Evolutionary conservation across 1,139 yeast species (phyloP).

Genomic region (Blastobotrys apis): DNA sequence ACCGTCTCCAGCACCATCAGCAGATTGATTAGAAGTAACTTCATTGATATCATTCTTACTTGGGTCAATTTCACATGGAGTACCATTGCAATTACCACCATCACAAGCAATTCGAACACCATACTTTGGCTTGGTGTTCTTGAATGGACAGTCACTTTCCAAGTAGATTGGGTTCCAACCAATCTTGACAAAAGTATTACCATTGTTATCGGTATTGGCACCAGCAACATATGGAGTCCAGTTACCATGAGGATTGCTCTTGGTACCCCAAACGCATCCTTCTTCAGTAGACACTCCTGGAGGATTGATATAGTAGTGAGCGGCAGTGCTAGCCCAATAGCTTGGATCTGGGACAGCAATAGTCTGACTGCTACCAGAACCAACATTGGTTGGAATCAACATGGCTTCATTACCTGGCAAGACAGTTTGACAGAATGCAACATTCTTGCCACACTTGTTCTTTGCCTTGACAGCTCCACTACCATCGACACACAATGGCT

Average conservation of each 20-base stretch:
- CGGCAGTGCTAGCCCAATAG: constrained; percentile 59
- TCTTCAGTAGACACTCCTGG: constrained; percentile 77
- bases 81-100: constrained; percentile 64
- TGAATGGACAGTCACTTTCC: constrained; percentile 53
- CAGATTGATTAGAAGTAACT: constrained; percentile 44
- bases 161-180: constrained; percentile 89
- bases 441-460: constrained; percentile 46
- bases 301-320: constrained; percentile 81
- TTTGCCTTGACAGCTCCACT: constrained; percentile 62
- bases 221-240: constrained; percentile 95
- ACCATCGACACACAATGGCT: constrained; percentile 66
- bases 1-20: constrained; percentile 60
- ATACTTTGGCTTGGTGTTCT: constrained; percentile 52
- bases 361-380: constrained; percentile 42
- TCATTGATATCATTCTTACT: constrained; percentile 52
- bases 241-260: constrained; percentile 66
- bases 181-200: constrained; percentile 72
- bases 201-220: constrained; percentile 65
- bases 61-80: constrained; percentile 77
- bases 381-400: constrained; percentile 77
- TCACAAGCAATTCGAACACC: constrained; percentile 76
- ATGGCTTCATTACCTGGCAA: constrained; percentile 91
- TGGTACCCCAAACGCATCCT: constrained; percentile 83
- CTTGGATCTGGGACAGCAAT: constrained; percentile 83
- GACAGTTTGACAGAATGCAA: constrained; percentile 89